Conservation (phyloP, 2,329 filamentous ascomycete genomes). For the Eurotiales sp. region DNA sequence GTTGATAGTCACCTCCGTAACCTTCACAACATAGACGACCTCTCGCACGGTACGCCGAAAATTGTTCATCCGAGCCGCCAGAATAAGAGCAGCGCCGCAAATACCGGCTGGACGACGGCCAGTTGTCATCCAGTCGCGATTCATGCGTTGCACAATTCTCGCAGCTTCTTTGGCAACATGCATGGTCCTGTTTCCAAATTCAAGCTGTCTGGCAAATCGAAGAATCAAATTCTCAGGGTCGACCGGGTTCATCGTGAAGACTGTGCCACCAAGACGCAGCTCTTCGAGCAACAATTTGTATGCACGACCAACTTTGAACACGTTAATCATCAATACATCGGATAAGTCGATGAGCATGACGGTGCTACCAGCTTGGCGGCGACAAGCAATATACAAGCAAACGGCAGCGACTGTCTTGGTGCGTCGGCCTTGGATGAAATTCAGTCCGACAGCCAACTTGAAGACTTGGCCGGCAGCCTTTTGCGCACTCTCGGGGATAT, state of each 20-base stretch:
- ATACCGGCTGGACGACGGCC: constrained; percentile 90
- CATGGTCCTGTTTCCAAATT: constrained; percentile 78
- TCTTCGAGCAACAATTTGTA: constrained; percentile 77
- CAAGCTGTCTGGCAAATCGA: constrained; percentile 84
- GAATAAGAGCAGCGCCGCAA: constrained; percentile 87
- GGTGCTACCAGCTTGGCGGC: constrained; percentile 72
- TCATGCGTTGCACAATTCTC: constrained; percentile 87
- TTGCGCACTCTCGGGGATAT: constrained; percentile 56
- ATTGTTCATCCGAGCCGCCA: constrained; percentile 97
- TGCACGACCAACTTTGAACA: constrained; percentile 84
- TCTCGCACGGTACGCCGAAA: constrained; percentile 89
- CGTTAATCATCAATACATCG: constrained; percentile 78
- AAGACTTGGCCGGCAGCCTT: constrained; percentile 69
- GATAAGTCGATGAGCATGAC: constrained; percentile 95
- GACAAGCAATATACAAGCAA: constrained; percentile 83
- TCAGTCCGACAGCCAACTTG: constrained; percentile 68
- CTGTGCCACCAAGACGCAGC: constrained; percentile 50
- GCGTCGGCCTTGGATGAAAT: constrained; percentile 81
- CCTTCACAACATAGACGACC: constrained; percentile 97
- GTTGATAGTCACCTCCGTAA: constrained; percentile 88
- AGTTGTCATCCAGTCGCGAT: constrained; percentile 93
- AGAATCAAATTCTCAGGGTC: constrained; percentile 87
- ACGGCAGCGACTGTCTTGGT: constrained; percentile 84
- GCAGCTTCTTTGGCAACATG: constrained; percentile 86
- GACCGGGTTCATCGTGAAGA: constrained; percentile 69